Evolutionary conservation across 2,329 filamentous ascomycete species (phyloP).

Genomic region (Sordariomycetes sp.): DNA sequence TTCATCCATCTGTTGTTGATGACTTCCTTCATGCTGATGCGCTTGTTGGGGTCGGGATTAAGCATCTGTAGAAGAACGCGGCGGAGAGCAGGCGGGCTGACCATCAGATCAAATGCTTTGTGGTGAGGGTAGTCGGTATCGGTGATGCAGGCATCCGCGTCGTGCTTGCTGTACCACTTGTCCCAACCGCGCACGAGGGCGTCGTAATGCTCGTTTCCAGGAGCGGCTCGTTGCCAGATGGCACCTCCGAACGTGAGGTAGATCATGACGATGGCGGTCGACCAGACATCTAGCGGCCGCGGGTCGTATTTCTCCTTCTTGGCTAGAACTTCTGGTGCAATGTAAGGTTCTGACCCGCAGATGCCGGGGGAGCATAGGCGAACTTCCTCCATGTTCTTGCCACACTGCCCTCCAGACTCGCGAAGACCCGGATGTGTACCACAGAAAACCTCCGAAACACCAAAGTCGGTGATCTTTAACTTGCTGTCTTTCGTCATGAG

Average conservation of each 20-base stretch:
- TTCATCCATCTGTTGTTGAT: constrained; percentile 65
- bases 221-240: constrained; percentile 64
- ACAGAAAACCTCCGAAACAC: constrained; percentile 77
- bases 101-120: constrained; percentile 51
- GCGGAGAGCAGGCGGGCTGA: constrained; percentile 60
- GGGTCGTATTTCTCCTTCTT: constrained; percentile 62
- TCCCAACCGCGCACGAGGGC: constrained; percentile 59
- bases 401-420: constrained; percentile 64
- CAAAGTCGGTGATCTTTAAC: constrained; percentile 88
- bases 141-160: constrained; percentile 26
- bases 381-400: constrained; percentile 60
- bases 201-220: constrained; percentile 49
- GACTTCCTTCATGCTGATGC: constrained; percentile 60
- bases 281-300: constrained; percentile 77
- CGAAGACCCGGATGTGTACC: constrained; percentile 73
- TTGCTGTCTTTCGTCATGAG: constrained; percentile 71
- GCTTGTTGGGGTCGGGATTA: constrained; percentile 64
- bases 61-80: constrained; percentile 73
- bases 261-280: constrained; percentile 74
- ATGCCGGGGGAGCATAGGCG: constrained; percentile 70
- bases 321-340: constrained; percentile 73
- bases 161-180: constrained; percentile 52
- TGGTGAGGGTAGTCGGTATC: constrained; percentile 59
- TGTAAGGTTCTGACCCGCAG: constrained; percentile 79
- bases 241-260: constrained; percentile 64